Percentiles rank a stretch among this genome's conserved stretches.
These are phyloP conservation scores for Salvia rosmarinus DNA, from an alignment of 257 asterid genomes.

Conservation along the genomic window DNA sequence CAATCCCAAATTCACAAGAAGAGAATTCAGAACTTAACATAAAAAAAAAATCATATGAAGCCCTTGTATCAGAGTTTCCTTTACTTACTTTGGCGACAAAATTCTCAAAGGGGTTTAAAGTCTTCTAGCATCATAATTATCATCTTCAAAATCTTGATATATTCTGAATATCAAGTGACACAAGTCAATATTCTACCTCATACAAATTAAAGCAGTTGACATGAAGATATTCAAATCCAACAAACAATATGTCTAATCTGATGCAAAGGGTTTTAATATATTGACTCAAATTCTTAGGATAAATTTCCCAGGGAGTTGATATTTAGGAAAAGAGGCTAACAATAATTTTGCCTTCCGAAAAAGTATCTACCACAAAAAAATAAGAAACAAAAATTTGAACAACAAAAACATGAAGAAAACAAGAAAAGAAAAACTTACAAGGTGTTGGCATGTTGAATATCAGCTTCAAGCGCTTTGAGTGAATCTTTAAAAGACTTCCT, in stretches of 20 bases:
- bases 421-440: conserved; percentile 48
- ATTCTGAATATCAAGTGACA: background rate
- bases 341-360: background rate
- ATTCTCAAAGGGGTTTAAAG: background rate
- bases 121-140: background rate
- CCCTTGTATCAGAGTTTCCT: background rate
- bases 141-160: conserved; percentile 9
- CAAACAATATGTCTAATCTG: too few species aligned
- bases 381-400: background rate
- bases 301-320: background rate
- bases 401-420: background rate
- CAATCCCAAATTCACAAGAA: background rate
- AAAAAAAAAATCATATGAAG: background rate
- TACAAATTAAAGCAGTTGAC: background rate
- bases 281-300: background rate
- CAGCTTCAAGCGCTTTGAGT: conserved; percentile 93
- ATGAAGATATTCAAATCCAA: background rate
- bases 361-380: background rate
- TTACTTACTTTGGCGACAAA: background rate
- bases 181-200: background rate
- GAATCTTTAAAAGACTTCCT: conserved; percentile 88
- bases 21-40: background rate
- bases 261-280: too few species aligned
- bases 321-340: background rate
- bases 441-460: conserved; percentile 90